phyloP scores from a whole-genome alignment of 1,284 basidiomycete genomes.

The Irpex lacteus region DNA sequence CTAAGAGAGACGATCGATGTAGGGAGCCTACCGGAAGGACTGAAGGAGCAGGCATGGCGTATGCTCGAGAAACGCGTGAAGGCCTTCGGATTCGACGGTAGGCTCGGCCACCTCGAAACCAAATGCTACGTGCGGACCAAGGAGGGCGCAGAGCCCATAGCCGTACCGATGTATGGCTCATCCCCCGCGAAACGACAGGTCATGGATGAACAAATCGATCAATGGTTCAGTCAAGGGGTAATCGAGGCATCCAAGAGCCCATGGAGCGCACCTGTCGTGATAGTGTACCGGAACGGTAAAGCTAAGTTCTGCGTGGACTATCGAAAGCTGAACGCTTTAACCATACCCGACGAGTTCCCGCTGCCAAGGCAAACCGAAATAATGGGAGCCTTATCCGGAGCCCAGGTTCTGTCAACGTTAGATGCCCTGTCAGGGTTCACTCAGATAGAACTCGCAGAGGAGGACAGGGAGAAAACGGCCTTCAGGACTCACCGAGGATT shows the following conservation, averaged over 20 bases:
- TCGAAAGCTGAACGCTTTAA: slow-evolving; percentile 28
- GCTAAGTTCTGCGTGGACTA: slow-evolving; percentile 19
- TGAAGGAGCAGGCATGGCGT: not conserved
- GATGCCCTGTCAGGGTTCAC: slow-evolving; percentile 41
- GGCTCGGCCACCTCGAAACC: not conserved
- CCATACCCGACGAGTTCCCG: slow-evolving; percentile 40
- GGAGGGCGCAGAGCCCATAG: slow-evolving; percentile 16
- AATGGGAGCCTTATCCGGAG: slow-evolving; percentile 31
- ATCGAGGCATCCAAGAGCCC: slow-evolving; percentile 34
- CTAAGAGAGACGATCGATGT: slow-evolving; percentile 5
- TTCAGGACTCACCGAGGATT: slow-evolving; percentile 36
- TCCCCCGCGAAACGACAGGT: slow-evolving; percentile 31
- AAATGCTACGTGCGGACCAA: not conserved
- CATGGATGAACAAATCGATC: slow-evolving; percentile 31
- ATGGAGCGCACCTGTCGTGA: slow-evolving; percentile 32
- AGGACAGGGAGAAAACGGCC: slow-evolving; percentile 34
- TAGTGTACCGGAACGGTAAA: slow-evolving; percentile 32
- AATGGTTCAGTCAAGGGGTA: slow-evolving; percentile 28
- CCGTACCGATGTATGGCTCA: slow-evolving; percentile 23
- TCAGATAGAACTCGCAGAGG: slow-evolving; percentile 31
- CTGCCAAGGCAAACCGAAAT: slow-evolving; percentile 39
- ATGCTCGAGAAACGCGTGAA: not conserved
- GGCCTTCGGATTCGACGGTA: not conserved
- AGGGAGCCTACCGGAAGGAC: not conserved
- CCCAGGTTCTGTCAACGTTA: slow-evolving; percentile 32